Evolutionary conservation across 306 rosid species (phyloP).

Genomic region (Trichosanthes truncata): DNA sequence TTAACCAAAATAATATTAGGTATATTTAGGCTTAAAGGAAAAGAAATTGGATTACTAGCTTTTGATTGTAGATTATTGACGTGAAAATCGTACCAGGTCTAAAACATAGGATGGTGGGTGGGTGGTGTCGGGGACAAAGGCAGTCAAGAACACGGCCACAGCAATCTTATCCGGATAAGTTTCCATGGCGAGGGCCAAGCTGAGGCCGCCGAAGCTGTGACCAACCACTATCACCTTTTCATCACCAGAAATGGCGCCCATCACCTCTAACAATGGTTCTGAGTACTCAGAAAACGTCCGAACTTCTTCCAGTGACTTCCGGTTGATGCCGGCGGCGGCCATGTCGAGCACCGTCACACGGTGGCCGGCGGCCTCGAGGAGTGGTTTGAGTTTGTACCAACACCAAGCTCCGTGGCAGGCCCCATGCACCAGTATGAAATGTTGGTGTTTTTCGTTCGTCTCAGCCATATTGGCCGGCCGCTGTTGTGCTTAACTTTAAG

Average conservation of each 20-base stretch:
- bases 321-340: conserved; percentile 41
- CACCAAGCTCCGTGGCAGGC: conserved; percentile 64
- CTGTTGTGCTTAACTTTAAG: too few species aligned
- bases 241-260: conserved; percentile 27
- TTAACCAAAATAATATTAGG: too few species aligned
- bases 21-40: too few species aligned
- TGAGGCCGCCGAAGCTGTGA: conserved; percentile 66
- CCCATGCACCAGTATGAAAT: conserved; percentile 61
- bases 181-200: conserved; percentile 57
- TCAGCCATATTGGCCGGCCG: too few species aligned
- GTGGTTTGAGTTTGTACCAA: conserved; percentile 55
- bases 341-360: conserved; percentile 38
- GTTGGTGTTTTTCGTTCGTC: conserved; percentile 2
- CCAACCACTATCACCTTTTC: conserved; percentile 64
- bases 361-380: conserved; percentile 35
- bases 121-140: conserved; percentile 39
- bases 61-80: neutral
- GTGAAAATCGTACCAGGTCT: conserved; percentile 32
- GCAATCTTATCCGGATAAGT: conserved; percentile 38
- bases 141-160: conserved; percentile 46
- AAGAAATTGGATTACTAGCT: too few species aligned
- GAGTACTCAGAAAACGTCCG: conserved; percentile 25
- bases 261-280: conserved; percentile 39
- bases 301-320: conserved; percentile 30
- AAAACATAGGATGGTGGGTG: conserved; percentile 37